phyloP scores from a whole-genome alignment of 208 protist species.

The Wallacemonas sp. region DNA sequence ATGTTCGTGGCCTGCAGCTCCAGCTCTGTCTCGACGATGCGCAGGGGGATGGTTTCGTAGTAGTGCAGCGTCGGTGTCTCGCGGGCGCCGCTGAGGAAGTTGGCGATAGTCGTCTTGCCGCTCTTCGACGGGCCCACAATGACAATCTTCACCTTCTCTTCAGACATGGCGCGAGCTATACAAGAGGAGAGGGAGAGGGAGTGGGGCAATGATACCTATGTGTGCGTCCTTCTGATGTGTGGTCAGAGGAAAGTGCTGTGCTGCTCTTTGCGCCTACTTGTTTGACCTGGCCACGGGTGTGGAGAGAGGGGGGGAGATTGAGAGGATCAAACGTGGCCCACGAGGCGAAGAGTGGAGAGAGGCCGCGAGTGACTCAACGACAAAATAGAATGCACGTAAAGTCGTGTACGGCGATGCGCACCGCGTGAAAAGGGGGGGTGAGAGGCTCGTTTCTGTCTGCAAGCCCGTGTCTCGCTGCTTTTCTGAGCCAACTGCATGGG shows the following conservation, averaged over 20 bases:
- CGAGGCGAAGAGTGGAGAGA: too few species aligned
- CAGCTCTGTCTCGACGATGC: constrained; percentile 88
- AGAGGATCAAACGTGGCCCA: background rate
- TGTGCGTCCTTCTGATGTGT: background rate
- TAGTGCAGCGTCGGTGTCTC: constrained; percentile 82
- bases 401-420: background rate
- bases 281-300: background rate
- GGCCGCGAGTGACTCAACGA: too few species aligned
- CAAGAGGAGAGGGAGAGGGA: background rate
- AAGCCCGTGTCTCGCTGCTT: too few species aligned
- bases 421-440: too few species aligned
- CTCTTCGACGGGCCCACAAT: constrained; percentile 77
- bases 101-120: constrained; percentile 82
- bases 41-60: constrained; percentile 80
- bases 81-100: constrained; percentile 79
- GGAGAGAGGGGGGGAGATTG: background rate
- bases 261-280: background rate
- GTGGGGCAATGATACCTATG: background rate
- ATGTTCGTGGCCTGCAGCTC: constrained; percentile 57
- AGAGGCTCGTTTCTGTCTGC: too few species aligned
- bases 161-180: constrained; percentile 44
- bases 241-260: background rate
- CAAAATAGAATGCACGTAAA: background rate
- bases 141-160: constrained; percentile 82
- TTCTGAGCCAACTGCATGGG: too few species aligned